phyloP scores from a whole-genome alignment of 108 stramenopile species.

The Nannochloropsis salina region DNA sequence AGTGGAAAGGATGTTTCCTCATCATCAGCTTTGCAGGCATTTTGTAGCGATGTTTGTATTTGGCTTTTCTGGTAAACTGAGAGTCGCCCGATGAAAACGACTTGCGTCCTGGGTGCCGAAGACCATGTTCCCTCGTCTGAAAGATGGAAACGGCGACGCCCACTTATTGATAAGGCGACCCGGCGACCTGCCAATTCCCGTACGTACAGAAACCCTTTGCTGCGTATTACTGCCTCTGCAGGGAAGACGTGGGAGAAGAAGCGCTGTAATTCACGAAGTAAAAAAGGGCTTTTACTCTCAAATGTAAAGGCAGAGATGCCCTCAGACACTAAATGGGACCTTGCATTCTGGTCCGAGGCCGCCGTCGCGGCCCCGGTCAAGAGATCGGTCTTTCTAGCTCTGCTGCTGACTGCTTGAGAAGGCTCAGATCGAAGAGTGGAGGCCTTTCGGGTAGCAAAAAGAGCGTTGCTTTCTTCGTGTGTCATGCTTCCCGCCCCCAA shows the following conservation, averaged over 20 bases:
- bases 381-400: background rate
- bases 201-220: background rate
- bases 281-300: background rate
- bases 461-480: background rate
- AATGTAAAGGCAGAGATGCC: background rate
- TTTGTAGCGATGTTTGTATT: background rate
- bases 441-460: background rate
- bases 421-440: background rate
- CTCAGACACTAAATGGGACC: background rate
- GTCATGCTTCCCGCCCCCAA: background rate
- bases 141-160: background rate
- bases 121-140: background rate
- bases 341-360: background rate
- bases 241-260: conserved; percentile 5
- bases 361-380: background rate
- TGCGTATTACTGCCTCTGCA: conserved; percentile 7
- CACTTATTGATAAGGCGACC: background rate
- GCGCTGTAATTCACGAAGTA: background rate
- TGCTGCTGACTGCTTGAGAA: background rate
- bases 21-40: background rate
- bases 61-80: background rate
- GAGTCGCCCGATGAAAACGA: background rate
- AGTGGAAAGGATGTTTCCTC: background rate
- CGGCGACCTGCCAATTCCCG: background rate
- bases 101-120: background rate